These are phyloP conservation scores for Fremontodendron californicum DNA, from an alignment of 345 rosid species.

Conservation along the genomic window DNA sequence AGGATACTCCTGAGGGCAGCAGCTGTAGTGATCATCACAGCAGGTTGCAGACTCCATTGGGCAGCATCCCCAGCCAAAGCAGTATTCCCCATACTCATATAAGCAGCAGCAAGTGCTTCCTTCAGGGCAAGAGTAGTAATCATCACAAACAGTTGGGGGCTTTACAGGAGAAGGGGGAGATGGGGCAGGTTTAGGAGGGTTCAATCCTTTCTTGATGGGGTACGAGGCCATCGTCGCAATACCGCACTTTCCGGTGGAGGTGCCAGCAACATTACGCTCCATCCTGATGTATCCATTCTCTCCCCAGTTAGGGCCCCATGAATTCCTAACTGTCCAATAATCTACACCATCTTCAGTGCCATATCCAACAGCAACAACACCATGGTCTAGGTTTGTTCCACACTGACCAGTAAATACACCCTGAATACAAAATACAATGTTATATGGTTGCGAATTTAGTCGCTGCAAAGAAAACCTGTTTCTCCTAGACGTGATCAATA, in stretches of 20 bases:
- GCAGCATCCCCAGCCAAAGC: slow-evolving; percentile 96
- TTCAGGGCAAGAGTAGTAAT: slow-evolving; percentile 52
- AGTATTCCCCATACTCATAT: slow-evolving; percentile 41
- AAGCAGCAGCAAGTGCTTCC: slow-evolving; percentile 77
- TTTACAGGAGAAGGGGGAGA: slow-evolving; percentile 57
- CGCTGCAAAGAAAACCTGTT: background rate
- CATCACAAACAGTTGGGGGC: slow-evolving; percentile 59
- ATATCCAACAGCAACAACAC: slow-evolving; percentile 59
- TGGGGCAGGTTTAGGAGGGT: slow-evolving; percentile 74
- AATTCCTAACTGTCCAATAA: slow-evolving; percentile 63
- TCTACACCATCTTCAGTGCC: slow-evolving; percentile 50
- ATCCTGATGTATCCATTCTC: slow-evolving; percentile 71
- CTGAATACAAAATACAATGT: slow-evolving; percentile 22
- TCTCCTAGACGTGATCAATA: background rate
- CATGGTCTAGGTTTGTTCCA: slow-evolving; percentile 58
- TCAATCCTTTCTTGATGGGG: slow-evolving; percentile 58
- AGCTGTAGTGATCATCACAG: slow-evolving; percentile 68
- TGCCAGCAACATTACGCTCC: slow-evolving; percentile 44
- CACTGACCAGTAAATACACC: slow-evolving; percentile 57
- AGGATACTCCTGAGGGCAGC: slow-evolving; percentile 80
- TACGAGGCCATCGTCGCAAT: slow-evolving; percentile 74
- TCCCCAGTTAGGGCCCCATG: slow-evolving; percentile 88
- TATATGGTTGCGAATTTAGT: background rate
- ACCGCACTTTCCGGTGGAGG: slow-evolving; percentile 65
- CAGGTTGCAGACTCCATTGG: slow-evolving; percentile 77